Base-by-base conservation (phyloP, 2,329 filamentous ascomycete species). In the Fusarium proliferatum region DNA sequence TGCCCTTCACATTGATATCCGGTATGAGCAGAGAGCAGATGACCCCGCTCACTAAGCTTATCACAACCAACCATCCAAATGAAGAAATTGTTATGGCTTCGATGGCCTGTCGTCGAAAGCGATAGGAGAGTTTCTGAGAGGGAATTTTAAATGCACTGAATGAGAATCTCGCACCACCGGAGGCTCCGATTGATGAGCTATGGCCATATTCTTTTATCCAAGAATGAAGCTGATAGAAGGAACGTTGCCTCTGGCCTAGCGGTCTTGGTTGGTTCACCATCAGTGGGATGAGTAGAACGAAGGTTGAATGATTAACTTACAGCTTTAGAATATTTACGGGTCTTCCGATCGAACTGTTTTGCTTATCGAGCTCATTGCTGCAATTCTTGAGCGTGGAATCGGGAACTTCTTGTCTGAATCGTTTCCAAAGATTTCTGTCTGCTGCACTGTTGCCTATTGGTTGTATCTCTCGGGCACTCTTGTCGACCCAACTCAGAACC, bases 141-240 rank as follows among this genome's bases (percentile, higher is more conserved):
- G n/a, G 2, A 43, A 17, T 6, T 17, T 23, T n/a, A 4, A 43
- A 43, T 8, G 3, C n/a, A 43, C n/a, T 17, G 15, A 43, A 43
- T 8, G 9, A 23, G 15, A 43, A 30, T 6, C 15, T 16, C n/a
- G 9, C 9, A 4, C 6, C 5, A 23, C 13, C 1, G 6, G 41
- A 43, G 5, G 9, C 11, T 16, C 15, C n/a, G 6, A 16, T 23
- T 6, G 3, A 5, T 17, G 41, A 17, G 41, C 15, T 13, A 23
- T 6, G 6, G 6, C 15, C 6, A 3, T 23, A 5, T 46, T 5
- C 21, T 23, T 42, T 23, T 16, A 23, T 42, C 6, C 0, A 2
- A 5, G 13, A 23, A 42, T 23, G 21, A 42, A 42, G 21, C 0
- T 42, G 41, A 5, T 42, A 8, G 21, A 42, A 42, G 21, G 41